Evolutionary conservation across 768 basidiomycete genomes (phyloP).

Genomic region (Phanerochaete carnosa): DNA sequence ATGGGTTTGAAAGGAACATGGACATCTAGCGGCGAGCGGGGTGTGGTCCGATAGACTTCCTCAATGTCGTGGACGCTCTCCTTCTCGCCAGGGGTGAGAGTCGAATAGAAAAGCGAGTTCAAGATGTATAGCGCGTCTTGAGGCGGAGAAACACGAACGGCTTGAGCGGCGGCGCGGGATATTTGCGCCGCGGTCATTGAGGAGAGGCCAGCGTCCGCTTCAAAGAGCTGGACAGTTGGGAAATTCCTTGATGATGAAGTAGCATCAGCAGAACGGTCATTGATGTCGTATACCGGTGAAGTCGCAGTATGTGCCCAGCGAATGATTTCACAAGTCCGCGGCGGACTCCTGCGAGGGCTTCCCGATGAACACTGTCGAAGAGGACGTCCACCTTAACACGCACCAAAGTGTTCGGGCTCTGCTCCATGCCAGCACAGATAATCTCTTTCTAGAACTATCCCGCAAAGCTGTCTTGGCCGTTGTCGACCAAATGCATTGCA

Average conservation of each 20-base stretch:
- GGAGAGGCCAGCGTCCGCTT: neutral
- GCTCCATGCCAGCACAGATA: neutral
- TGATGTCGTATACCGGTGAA: neutral
- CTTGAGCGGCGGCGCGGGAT: slow-evolving; percentile 42
- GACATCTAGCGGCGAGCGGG: slow-evolving; percentile 17
- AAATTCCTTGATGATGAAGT: neutral
- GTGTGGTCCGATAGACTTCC: slow-evolving; percentile 11
- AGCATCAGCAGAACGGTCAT: neutral
- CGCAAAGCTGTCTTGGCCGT: slow-evolving; percentile 42
- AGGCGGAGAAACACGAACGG: slow-evolving; percentile 35
- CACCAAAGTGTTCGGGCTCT: neutral
- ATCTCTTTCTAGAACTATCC: slow-evolving; percentile 8
- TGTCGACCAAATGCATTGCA: slow-evolving; percentile 66
- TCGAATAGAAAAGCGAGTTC: slow-evolving; percentile 46
- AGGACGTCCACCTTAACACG: neutral
- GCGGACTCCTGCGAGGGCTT: neutral
- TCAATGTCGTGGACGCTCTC: slow-evolving; percentile 21
- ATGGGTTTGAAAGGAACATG: slow-evolving; percentile 36
- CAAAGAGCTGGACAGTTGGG: neutral
- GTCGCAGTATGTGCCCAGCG: neutral
- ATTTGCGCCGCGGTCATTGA: slow-evolving; percentile 22
- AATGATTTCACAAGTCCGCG: neutral
- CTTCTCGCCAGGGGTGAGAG: slow-evolving; percentile 25
- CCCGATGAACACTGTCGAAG: neutral
- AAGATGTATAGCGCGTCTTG: slow-evolving; percentile 55